phyloP scores from a whole-genome alignment of 2,329 filamentous ascomycete species.

The Penicillium sp. region DNA sequence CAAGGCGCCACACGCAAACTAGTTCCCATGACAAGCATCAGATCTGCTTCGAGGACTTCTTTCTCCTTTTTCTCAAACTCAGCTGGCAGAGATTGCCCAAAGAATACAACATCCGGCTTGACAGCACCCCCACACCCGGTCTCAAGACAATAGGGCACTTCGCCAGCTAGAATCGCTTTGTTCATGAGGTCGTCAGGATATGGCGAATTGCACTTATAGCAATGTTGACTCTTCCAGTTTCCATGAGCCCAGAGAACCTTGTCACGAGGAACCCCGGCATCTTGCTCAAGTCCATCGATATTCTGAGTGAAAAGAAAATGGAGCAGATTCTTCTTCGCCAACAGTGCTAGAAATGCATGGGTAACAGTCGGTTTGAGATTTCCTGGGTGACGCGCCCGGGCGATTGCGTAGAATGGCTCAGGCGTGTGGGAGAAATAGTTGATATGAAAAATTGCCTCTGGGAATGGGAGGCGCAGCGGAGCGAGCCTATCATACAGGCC shows the following conservation, averaged over 20 bases:
- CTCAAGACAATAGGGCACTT: slow-evolving; percentile 64
- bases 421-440: slow-evolving; percentile 75
- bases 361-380: slow-evolving; percentile 77
- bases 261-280: slow-evolving; percentile 70
- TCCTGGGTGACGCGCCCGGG: slow-evolving; percentile 82
- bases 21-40: slow-evolving; percentile 75
- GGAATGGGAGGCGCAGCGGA: slow-evolving; percentile 72
- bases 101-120: slow-evolving; percentile 86
- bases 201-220: slow-evolving; percentile 69
- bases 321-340: slow-evolving; percentile 71
- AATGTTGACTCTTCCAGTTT: slow-evolving; percentile 78
- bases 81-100: slow-evolving; percentile 65
- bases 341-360: slow-evolving; percentile 75
- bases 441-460: slow-evolving; percentile 86
- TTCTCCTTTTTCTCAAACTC: slow-evolving; percentile 57
- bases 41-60: slow-evolving; percentile 58
- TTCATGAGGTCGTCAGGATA: slow-evolving; percentile 70
- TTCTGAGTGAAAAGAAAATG: slow-evolving; percentile 86
- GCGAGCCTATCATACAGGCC: slow-evolving; percentile 84
- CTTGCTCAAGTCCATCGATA: slow-evolving; percentile 83
- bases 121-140: slow-evolving; percentile 66
- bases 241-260: slow-evolving; percentile 82
- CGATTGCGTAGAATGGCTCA: slow-evolving; percentile 79
- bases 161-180: slow-evolving; percentile 60
- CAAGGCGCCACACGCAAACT: slow-evolving; percentile 79